A percentile compares a stretch with the other conserved stretches of the same genome.
Evolutionary conservation across 768 basidiomycete genomes (phyloP).

Genomic region (Pleurotus tuber-regium): DNA sequence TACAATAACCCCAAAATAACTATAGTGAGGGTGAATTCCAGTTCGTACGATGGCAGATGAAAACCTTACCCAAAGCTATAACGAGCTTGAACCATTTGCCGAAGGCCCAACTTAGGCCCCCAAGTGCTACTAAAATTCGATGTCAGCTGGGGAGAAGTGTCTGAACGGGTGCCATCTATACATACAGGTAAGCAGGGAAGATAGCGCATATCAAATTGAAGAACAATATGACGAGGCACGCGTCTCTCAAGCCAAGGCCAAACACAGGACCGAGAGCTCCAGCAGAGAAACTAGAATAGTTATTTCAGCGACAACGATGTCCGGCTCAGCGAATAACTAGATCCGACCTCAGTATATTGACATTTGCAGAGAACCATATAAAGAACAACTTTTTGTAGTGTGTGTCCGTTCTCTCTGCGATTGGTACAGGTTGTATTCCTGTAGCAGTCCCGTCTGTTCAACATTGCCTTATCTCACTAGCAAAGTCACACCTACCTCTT

Average conservation of each 20-base stretch:
- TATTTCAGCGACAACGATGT: not conserved
- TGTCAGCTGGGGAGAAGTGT: conserved; percentile 1
- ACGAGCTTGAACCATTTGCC: conserved; percentile 74
- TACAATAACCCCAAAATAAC: conserved; percentile 53
- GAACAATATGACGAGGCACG: conserved; percentile 45
- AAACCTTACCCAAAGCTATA: conserved; percentile 28
- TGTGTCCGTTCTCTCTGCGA: conserved; percentile 51
- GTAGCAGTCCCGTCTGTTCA: not conserved
- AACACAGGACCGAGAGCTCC: conserved; percentile 63
- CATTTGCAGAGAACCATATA: conserved; percentile 70
- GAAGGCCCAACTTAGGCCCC: conserved; percentile 77
- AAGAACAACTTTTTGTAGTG: conserved; percentile 66
- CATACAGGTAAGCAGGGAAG: conserved; percentile 62
- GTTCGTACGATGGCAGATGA: not conserved
- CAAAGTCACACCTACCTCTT: not conserved
- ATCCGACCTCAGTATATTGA: conserved; percentile 59
- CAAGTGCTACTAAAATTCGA: conserved; percentile 47
- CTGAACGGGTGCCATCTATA: conserved; percentile 6
- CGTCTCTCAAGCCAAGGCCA: conserved; percentile 48
- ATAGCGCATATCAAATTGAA: conserved; percentile 44
- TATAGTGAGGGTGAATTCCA: conserved; percentile 21
- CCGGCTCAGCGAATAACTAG: not conserved
- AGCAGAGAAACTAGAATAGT: conserved; percentile 41
- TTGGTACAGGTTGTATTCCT: conserved; percentile 50
- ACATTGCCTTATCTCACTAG: no score